Percentiles rank a stretch among this genome's conserved stretches.
phyloP scores from a whole-genome alignment of 2,329 filamentous ascomycete species.

The Magnaporthiopsis poae region DNA sequence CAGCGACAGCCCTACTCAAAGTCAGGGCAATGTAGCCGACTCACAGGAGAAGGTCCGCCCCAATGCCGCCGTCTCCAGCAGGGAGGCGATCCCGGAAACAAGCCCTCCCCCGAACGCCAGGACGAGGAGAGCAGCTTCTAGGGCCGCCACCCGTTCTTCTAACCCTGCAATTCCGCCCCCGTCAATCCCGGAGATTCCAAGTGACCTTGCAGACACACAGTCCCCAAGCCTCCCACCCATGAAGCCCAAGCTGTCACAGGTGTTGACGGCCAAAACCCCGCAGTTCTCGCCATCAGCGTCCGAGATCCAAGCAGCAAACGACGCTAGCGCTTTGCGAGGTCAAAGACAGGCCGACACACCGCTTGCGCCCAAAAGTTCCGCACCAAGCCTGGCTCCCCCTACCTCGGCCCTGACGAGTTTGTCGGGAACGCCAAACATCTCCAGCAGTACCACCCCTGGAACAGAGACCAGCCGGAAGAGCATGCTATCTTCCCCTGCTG shows the following conservation, averaged over 20 bases:
- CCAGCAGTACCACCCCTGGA: constrained; percentile 26
- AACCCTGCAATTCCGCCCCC: background rate
- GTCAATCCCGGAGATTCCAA: constrained; percentile 3
- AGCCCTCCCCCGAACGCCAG: constrained; percentile 11
- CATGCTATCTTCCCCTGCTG: constrained; percentile 22
- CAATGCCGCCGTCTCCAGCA: background rate
- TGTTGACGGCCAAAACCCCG: background rate
- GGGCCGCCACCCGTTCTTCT: background rate
- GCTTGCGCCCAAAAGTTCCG: constrained; percentile 6
- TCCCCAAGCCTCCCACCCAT: background rate
- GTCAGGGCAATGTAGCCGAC: constrained; percentile 2
- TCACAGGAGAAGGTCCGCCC: constrained; percentile 4
- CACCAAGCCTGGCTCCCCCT: background rate
- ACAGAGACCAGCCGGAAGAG: constrained; percentile 22
- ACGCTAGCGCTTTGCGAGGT: background rate
- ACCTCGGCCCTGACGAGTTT: constrained; percentile 32
- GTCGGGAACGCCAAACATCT: constrained; percentile 28
- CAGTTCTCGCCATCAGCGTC: background rate
- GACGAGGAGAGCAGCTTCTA: background rate
- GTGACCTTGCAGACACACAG: background rate
- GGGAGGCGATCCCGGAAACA: constrained; percentile 16
- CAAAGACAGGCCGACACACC: background rate
- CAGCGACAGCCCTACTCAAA: constrained; percentile 2
- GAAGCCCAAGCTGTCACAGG: background rate
- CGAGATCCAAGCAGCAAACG: background rate